Percentiles rank a stretch among this genome's conserved stretches.
Evolutionary conservation across 805 yeast genomes (phyloP).

Genomic region (Teunomyces lycoperdinae): DNA sequence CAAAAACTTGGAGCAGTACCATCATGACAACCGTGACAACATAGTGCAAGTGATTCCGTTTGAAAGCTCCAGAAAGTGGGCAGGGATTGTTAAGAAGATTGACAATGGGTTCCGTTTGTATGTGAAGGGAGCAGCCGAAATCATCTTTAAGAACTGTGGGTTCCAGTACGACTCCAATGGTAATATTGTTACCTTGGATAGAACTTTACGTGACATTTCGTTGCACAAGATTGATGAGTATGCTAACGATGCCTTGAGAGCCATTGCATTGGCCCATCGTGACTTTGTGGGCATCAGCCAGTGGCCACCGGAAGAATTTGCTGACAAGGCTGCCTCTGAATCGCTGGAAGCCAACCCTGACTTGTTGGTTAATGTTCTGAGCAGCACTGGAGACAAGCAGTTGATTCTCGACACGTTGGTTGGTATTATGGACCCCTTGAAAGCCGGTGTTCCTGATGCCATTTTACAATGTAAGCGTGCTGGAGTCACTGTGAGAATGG

Average conservation of each 20-base stretch:
- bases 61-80: conserved; percentile 91
- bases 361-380: conserved; percentile 26
- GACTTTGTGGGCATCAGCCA: conserved; percentile 48
- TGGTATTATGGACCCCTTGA: conserved; percentile 93
- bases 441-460: conserved; percentile 87
- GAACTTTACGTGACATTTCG: conserved; percentile 26
- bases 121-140: conserved; percentile 94
- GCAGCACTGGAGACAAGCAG: conserved; percentile 22
- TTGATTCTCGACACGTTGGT: conserved; percentile 69
- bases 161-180: conserved; percentile 32
- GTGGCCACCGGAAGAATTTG: conserved; percentile 70
- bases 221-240: conserved; percentile 44
- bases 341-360: conserved; percentile 35
- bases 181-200: conserved; percentile 21
- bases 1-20: conserved; percentile 42
- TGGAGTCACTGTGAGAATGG: conserved; percentile 96
- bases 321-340: conserved; percentile 21
- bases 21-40: conserved; percentile 20
- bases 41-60: conserved; percentile 80
- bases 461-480: conserved; percentile 83
- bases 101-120: conserved; percentile 55
- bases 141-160: conserved; percentile 63
- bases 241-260: conserved; percentile 81
- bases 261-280: conserved; percentile 82
- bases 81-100: conserved; percentile 66